Percentiles rank a stretch among this genome's conserved stretches.
Evolutionary conservation across 2,329 filamentous ascomycete genomes (phyloP).

Genomic region (Leptographium procerum): DNA sequence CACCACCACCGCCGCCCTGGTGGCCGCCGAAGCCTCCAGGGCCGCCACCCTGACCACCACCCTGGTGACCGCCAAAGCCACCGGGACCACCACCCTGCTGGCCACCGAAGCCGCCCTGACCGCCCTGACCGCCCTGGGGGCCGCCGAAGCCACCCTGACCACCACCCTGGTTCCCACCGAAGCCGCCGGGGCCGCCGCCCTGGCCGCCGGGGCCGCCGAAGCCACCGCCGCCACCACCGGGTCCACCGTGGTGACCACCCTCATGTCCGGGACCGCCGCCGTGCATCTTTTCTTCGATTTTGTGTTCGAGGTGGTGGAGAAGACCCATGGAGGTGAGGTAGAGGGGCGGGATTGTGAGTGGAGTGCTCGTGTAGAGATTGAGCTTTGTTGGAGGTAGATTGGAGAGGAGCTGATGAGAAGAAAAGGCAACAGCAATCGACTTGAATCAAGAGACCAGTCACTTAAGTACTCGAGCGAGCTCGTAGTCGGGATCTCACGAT

Average conservation of each 20-base stretch:
- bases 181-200: too few species aligned
- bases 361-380: not conserved
- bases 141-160: not conserved
- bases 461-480: not conserved
- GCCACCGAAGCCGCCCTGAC: not conserved
- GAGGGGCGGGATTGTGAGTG: too few species aligned
- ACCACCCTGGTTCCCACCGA: not conserved
- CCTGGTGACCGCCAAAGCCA: not conserved
- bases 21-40: too few species aligned
- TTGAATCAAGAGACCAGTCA: not conserved
- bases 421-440: not conserved
- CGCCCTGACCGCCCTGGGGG: not conserved
- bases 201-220: not conserved
- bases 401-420: not conserved
- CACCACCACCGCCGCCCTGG: too few species aligned
- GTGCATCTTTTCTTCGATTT: not conserved
- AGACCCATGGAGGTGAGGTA: not conserved
- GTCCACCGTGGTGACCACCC: not conserved
- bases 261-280: not conserved
- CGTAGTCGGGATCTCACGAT: not conserved
- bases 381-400: not conserved
- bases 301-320: not conserved
- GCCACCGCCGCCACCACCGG: not conserved
- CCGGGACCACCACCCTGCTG: not conserved
- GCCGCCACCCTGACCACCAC: not conserved